These are phyloP conservation scores for Lyophyllum atratum DNA, from an alignment of 768 basidiomycete genomes.

Conservation along the genomic window DNA sequence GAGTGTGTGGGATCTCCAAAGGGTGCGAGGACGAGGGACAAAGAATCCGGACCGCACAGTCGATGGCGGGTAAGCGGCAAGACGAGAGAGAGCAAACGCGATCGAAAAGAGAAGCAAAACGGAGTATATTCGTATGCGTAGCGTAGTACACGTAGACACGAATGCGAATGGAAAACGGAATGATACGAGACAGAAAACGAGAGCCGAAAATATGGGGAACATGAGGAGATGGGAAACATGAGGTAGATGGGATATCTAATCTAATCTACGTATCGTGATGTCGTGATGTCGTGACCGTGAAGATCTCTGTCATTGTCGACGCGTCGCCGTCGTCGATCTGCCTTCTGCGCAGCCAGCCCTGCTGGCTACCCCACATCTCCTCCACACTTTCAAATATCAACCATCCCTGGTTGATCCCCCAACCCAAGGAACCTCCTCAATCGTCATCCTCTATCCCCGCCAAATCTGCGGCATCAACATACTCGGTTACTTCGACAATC, in stretches of 20 bases:
- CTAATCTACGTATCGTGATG: too few relatives aligned
- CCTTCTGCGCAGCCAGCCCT: not conserved
- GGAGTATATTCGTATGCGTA: too few relatives aligned
- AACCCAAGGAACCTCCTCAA: not conserved
- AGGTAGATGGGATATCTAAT: too few relatives aligned
- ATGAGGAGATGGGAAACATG: too few relatives aligned
- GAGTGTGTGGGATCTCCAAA: not conserved
- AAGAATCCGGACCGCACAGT: not conserved
- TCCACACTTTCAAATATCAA: constrained; percentile 14
- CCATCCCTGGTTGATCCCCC: not conserved
- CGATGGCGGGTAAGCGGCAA: not conserved
- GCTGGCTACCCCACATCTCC: not conserved
- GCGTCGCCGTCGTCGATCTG: not conserved
- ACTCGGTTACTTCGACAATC: not conserved
- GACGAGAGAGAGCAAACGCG: too few relatives aligned
- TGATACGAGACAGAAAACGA: too few relatives aligned
- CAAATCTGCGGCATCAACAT: not conserved
- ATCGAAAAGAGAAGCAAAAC: too few relatives aligned
- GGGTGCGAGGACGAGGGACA: not conserved
- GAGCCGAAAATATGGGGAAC: too few relatives aligned
- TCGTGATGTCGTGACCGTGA: too few relatives aligned
- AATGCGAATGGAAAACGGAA: too few relatives aligned
- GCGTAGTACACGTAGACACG: too few relatives aligned
- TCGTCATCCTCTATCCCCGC: not conserved
- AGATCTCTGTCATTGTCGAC: too few relatives aligned